These are phyloP conservation scores for Schwanniomyces yamadae DNA, from an alignment of 805 yeast species.

Conservation along the genomic window DNA sequence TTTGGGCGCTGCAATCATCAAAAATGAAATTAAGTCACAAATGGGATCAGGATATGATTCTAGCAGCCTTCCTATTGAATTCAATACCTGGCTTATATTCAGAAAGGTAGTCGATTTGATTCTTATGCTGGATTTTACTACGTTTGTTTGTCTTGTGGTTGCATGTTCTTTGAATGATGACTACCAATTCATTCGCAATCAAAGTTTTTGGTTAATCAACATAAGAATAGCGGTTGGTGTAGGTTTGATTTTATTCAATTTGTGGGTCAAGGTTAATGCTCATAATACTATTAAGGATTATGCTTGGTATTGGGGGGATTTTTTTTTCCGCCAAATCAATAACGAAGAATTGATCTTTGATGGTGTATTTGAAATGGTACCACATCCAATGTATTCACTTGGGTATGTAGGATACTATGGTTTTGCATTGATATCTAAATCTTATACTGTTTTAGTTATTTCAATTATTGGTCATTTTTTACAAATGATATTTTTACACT, in stretches of 20 bases:
- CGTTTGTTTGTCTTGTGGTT: slow-evolving; percentile 66
- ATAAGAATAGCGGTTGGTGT: slow-evolving; percentile 60
- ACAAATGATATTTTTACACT: slow-evolving; percentile 72
- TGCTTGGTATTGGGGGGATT: slow-evolving; percentile 97
- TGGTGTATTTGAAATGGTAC: slow-evolving; percentile 86
- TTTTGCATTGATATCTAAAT: slow-evolving; percentile 71
- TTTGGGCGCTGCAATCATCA: slow-evolving; percentile 37
- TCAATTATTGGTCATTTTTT: slow-evolving; percentile 73
- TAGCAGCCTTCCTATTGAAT: slow-evolving; percentile 57
- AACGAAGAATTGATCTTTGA: slow-evolving; percentile 74
- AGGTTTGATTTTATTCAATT: slow-evolving; percentile 62
- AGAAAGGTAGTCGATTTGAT: slow-evolving; percentile 78
- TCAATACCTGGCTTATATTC: slow-evolving; percentile 80
- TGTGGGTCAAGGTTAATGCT: slow-evolving; percentile 85
- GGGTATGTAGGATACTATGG: slow-evolving; percentile 90
- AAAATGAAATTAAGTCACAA: slow-evolving; percentile 35
- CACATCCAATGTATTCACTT: slow-evolving; percentile 90
- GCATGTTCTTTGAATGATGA: slow-evolving; percentile 41
- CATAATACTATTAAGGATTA: slow-evolving; percentile 85
- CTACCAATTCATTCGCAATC: slow-evolving; percentile 38
- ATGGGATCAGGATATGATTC: slow-evolving; percentile 36
- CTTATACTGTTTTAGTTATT: slow-evolving; percentile 65
- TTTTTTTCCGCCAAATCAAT: slow-evolving; percentile 69
- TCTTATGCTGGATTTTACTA: slow-evolving; percentile 79
- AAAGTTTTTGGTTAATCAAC: slow-evolving; percentile 42